Percentiles rank a stretch among this genome's conserved stretches.
phyloP scores from a whole-genome alignment of 2,329 filamentous ascomycete species.

The Cercospora berteroae region DNA sequence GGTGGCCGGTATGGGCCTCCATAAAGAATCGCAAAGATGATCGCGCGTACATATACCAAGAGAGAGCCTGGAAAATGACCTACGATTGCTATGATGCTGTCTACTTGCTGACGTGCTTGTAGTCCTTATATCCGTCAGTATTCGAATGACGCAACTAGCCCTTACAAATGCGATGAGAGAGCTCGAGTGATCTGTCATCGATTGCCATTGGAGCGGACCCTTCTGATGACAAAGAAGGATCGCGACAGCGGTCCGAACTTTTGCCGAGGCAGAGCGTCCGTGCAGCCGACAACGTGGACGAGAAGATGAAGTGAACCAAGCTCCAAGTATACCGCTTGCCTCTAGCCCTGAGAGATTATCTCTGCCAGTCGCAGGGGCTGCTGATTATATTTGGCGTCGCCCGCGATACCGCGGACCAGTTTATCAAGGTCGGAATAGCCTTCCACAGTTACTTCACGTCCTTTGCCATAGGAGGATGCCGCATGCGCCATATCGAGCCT shows the following conservation, averaged over 20 bases:
- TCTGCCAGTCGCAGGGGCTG: not conserved
- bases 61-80: not conserved
- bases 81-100: not conserved
- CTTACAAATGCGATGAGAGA: slow-evolving; percentile 1
- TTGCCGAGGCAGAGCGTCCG: not conserved
- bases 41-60: not conserved
- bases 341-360: not conserved
- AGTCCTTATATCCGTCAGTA: not conserved
- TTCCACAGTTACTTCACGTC: slow-evolving; percentile 1
- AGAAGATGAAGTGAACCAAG: not conserved
- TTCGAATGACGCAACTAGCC: not conserved
- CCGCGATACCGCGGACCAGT: not conserved
- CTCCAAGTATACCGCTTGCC: too few relatives aligned
- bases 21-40: not conserved
- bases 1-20: too few relatives aligned
- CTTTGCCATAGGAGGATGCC: slow-evolving; percentile 34
- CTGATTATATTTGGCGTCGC: not conserved
- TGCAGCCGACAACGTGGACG: not conserved
- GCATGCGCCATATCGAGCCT: slow-evolving; percentile 35
- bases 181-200: not conserved
- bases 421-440: not conserved
- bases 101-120: not conserved
- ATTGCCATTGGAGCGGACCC: not conserved
- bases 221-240: not conserved
- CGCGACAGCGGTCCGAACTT: not conserved